Conservation (phyloP, 192 early-diverging fungal species). For the Funneliformis mosseae region DNA sequence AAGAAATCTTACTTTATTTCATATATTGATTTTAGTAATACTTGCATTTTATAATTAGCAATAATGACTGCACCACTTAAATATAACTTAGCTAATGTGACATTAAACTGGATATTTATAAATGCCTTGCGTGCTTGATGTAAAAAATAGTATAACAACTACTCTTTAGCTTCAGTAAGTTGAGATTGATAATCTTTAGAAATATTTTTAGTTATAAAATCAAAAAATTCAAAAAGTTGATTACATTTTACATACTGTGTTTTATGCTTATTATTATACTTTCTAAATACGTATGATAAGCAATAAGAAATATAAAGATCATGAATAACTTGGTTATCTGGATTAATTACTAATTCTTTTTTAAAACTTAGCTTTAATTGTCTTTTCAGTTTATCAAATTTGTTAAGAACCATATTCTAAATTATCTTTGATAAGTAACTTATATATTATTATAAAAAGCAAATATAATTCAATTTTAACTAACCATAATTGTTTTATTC, state of each 20-base stretch:
- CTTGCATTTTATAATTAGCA: background rate
- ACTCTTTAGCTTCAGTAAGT: background rate
- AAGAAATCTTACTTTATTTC: conserved; percentile 1
- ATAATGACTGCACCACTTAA: background rate
- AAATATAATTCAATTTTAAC: no score
- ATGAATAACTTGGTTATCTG: no score
- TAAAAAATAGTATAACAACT: background rate
- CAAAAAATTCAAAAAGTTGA: conserved; percentile 9
- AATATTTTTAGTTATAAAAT: background rate
- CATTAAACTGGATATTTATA: background rate
- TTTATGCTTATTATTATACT: background rate
- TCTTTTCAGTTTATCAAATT: no score
- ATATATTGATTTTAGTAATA: background rate
- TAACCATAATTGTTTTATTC: no score
- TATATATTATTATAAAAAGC: no score
- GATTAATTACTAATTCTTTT: no score
- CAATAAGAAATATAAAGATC: background rate
- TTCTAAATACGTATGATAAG: background rate
- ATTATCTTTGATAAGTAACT: no score
- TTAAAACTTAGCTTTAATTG: no score
- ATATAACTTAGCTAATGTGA: background rate
- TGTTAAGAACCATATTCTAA: no score
- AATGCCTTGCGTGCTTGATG: background rate
- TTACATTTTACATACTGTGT: background rate
- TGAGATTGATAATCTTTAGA: background rate